A percentile compares a stretch with the other conserved stretches of the same genome.
phyloP scores from a whole-genome alignment of 2,329 filamentous ascomycete genomes.

The Raffaelea albimanens region DNA sequence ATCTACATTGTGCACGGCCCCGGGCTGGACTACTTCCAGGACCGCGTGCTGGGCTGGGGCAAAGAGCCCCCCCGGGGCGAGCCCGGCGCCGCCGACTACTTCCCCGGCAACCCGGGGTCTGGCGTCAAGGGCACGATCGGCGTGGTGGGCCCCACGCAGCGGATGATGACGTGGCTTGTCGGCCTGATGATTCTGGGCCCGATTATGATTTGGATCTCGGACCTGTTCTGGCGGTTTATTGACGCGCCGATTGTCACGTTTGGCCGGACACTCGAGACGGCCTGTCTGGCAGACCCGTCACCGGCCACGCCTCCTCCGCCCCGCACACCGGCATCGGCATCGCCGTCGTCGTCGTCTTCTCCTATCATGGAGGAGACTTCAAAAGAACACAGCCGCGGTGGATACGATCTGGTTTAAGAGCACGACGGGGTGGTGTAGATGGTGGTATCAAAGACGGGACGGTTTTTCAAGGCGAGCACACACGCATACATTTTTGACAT shows the following conservation, averaged over 20 bases:
- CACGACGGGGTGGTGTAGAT: no score
- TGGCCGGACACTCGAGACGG: slow-evolving; percentile 19
- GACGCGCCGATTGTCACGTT: slow-evolving; percentile 32
- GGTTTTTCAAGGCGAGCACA: no score
- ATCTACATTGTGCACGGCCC: slow-evolving; percentile 54
- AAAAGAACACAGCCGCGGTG: neutral
- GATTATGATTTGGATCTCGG: slow-evolving; percentile 42
- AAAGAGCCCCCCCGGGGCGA: slow-evolving; percentile 15
- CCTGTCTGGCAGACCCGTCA: slow-evolving; percentile 15
- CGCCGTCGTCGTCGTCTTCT: no score
- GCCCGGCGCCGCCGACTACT: slow-evolving; percentile 13
- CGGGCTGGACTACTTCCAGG: slow-evolving; percentile 29
- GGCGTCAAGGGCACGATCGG: slow-evolving; percentile 24
- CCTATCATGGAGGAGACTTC: neutral
- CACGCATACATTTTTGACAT: no score
- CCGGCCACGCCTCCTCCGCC: neutral
- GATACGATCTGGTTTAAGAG: neutral
- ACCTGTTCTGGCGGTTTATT: slow-evolving; percentile 49
- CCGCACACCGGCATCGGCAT: no score
- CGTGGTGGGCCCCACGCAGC: slow-evolving; percentile 18
- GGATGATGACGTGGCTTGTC: slow-evolving; percentile 24
- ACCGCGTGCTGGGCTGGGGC: slow-evolving; percentile 18
- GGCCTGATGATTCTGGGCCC: slow-evolving; percentile 26
- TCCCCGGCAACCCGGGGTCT: slow-evolving; percentile 14
- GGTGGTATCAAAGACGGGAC: no score